Evolutionary conservation across 805 yeast species (phyloP), one percentile per base, ranked within the genome.

Genomic region (Groenewaldozyma tartarivorans): DNA sequence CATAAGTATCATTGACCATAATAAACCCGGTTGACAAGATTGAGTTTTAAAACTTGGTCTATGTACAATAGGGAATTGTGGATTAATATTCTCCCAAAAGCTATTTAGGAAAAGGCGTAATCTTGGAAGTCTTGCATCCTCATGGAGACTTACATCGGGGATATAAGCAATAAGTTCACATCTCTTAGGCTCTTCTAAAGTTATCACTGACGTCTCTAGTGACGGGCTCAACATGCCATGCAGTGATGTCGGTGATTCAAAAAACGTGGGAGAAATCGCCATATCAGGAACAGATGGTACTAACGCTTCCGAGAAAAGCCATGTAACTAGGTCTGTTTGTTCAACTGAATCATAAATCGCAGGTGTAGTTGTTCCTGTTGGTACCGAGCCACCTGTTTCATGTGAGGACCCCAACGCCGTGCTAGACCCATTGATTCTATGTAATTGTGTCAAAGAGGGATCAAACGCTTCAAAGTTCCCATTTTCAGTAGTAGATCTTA

Each of bases 61-160:
- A 53, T 78, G 85, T 20, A 79, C 56, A 30, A 78, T 63, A 1
- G 81, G 71, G 45, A 72, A 74, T 48, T 77, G 73, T 0, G 77
- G 74, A 51, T 77, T 80, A 50, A 75, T 77, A 11, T 68, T 64
- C 29, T 61, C 58, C 85, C 85, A 79, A 53, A 75, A 79, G 22
- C 46, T 42, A 4, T 45, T 42, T 36, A 58, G 47, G 41, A 51
- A 57, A 9, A 35, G 20, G 50, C 60, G 46, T 52, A 63, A 30
- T 59, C 48, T 49, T 11, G 39, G 43, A 16, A 58, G 44, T 11
- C 43, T 40, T 59, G 56, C 63, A 56, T 13, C 72, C 53, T 40
- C 68, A 47, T 38, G 68, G 39, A 46, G 60, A 60, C 46, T 64
- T 59, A 24, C 60, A 24, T 42, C 50, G 40, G 57, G 57, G 35